phyloP scores from a whole-genome alignment of 768 basidiomycete species.

The Mycena olivaceomarginata region DNA sequence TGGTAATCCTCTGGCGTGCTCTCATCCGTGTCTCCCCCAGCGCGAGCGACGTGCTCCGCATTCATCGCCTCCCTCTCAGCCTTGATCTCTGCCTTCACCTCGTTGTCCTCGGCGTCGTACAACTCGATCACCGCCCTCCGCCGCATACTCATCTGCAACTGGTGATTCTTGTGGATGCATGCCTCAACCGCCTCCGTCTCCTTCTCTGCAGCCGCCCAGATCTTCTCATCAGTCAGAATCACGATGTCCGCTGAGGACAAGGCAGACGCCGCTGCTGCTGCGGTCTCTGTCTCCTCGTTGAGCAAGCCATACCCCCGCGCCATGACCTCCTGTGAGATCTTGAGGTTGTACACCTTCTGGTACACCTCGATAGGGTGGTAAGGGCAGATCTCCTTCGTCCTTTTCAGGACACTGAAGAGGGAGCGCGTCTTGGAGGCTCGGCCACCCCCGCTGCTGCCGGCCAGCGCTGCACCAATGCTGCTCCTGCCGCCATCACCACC shows the following conservation, averaged over 20 bases:
- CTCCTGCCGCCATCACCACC: background rate
- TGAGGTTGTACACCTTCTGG: background rate
- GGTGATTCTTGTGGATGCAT: background rate
- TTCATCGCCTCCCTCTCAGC: background rate
- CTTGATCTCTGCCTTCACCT: background rate
- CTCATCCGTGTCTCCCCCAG: too few relatives aligned
- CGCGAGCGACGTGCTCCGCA: background rate
- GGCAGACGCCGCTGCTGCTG: background rate
- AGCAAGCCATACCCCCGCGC: background rate
- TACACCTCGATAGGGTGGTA: background rate
- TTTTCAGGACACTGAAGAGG: background rate
- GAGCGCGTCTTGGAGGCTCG: background rate
- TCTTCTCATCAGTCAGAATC: background rate
- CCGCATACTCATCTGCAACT: background rate
- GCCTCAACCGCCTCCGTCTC: background rate
- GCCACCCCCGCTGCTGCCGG: too few relatives aligned
- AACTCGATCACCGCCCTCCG: background rate
- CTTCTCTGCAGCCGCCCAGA: background rate
- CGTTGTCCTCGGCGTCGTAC: background rate
- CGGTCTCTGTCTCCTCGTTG: background rate
- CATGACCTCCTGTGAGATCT: background rate
- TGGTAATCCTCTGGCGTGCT: too few relatives aligned
- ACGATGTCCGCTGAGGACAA: background rate
- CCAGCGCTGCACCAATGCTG: too few relatives aligned
- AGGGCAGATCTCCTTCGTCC: background rate